phyloP scores from a whole-genome alignment of 2,329 filamentous ascomycete species.

The Fusarium oligoseptatum region DNA sequence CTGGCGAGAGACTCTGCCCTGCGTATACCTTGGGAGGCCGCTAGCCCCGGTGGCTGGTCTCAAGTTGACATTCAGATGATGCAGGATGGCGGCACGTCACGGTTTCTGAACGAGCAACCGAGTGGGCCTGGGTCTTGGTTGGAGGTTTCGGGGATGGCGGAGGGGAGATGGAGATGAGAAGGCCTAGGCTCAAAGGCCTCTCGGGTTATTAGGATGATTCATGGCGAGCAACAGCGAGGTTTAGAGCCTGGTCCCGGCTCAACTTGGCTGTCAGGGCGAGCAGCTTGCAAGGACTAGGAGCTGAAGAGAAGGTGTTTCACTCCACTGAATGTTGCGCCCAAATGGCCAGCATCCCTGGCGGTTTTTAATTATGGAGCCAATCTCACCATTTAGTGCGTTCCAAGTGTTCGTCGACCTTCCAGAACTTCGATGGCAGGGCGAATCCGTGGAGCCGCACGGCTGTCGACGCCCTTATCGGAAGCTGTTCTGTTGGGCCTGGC shows the following conservation, averaged over 20 bases:
- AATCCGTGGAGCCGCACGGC: slow-evolving; percentile 44
- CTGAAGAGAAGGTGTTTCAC: slow-evolving; percentile 28
- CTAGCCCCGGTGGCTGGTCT: slow-evolving; percentile 40
- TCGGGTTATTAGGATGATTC: slow-evolving; percentile 30
- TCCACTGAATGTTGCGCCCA: slow-evolving; percentile 47
- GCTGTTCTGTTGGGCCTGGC: slow-evolving; percentile 14
- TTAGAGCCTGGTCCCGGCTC: slow-evolving; percentile 34
- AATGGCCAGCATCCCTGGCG: slow-evolving; percentile 32
- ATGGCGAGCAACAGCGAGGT: slow-evolving; percentile 22
- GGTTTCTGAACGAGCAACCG: slow-evolving; percentile 13
- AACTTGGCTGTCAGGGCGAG: slow-evolving; percentile 33
- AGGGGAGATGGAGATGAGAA: slow-evolving; percentile 17
- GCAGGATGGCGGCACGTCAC: slow-evolving; percentile 36
- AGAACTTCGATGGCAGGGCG: slow-evolving; percentile 47
- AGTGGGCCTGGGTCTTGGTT: slow-evolving; percentile 28
- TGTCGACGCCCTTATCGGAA: slow-evolving; percentile 37
- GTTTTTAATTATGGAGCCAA: slow-evolving; percentile 46
- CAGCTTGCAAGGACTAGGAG: slow-evolving; percentile 27
- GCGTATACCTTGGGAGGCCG: slow-evolving; percentile 16
- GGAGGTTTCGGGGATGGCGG: slow-evolving; percentile 33
- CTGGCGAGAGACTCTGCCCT: slow-evolving; percentile 10
- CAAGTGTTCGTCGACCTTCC: slow-evolving; percentile 46
- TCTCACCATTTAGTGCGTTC: slow-evolving; percentile 47
- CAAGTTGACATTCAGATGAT: slow-evolving; percentile 36
- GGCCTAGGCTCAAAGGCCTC: slow-evolving; percentile 18